Conservation (phyloP, 371 early-diverging fungal genomes). For the Apophysomyces variabilis region DNA sequence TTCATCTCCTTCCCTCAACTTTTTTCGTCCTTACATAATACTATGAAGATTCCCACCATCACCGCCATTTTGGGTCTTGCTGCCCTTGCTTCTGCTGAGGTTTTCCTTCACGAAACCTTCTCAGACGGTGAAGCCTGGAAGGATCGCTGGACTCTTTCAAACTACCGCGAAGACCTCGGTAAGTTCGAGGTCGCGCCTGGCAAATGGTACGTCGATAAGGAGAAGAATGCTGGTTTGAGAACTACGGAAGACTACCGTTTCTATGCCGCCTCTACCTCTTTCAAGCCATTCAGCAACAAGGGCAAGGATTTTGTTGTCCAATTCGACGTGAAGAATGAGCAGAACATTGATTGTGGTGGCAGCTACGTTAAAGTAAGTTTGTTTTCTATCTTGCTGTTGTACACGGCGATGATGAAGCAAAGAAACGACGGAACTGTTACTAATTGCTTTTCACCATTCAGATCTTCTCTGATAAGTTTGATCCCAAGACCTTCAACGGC, state of each 20-base stretch:
- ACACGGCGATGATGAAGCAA: neutral
- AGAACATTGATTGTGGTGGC: conserved; percentile 95
- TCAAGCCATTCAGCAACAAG: conserved; percentile 76
- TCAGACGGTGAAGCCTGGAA: conserved; percentile 65
- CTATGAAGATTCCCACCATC: conserved; percentile 63
- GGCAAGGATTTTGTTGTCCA: conserved; percentile 88
- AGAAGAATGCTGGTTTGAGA: conserved; percentile 72
- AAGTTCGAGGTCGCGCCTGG: conserved; percentile 75
- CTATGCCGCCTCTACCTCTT: conserved; percentile 83
- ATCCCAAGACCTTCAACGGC: conserved; percentile 80
- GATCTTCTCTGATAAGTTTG: conserved; percentile 65
- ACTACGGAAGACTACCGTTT: conserved; percentile 85
- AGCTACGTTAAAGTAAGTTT: conserved; percentile 92
- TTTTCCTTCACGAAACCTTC: conserved; percentile 90
- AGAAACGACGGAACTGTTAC: neutral
- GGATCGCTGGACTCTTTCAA: conserved; percentile 79
- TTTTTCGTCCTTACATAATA: conserved; percentile 18
- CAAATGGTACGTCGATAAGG: conserved; percentile 79
- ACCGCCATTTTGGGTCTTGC: conserved; percentile 67
- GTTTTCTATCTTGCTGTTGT: conserved; percentile 31
- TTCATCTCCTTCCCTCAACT: conserved; percentile 10
- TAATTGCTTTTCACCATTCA: conserved; percentile 9
- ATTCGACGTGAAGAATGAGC: conserved; percentile 96
- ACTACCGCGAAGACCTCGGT: conserved; percentile 76
- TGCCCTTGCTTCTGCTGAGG: conserved; percentile 70